A percentile compares a stretch with the other conserved stretches of the same genome.
These are phyloP conservation scores for Saccharomycopsis capsularis DNA, from an alignment of 805 yeast species.

Conservation along the genomic window DNA sequence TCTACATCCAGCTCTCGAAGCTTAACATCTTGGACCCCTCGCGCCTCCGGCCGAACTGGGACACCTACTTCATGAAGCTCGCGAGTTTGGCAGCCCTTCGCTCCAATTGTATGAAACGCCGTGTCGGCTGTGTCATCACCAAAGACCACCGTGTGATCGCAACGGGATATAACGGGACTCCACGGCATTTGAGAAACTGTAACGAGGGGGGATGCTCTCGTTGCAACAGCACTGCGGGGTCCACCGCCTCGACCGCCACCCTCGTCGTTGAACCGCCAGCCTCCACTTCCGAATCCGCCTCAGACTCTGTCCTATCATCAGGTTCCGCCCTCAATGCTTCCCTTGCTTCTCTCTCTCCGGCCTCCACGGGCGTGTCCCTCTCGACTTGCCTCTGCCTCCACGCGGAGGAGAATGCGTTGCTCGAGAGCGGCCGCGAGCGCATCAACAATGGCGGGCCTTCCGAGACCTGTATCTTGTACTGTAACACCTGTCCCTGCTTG, in stretches of 20 bases:
- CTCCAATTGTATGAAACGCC: constrained; percentile 93
- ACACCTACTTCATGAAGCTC: constrained; percentile 85
- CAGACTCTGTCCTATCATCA: background rate
- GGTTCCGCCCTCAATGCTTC: background rate
- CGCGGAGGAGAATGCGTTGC: constrained; percentile 93
- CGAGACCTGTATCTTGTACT: constrained; percentile 57
- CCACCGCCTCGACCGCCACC: constrained; percentile 19
- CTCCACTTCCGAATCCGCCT: background rate
- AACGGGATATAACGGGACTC: constrained; percentile 98
- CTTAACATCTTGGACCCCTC: constrained; percentile 43
- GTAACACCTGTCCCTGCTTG: constrained; percentile 96
- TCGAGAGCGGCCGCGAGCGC: constrained; percentile 91
- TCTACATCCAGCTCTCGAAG: constrained; percentile 34
- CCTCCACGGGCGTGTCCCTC: constrained; percentile 52
- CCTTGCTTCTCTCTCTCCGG: background rate
- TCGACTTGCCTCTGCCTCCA: constrained; percentile 89
- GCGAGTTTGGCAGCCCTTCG: constrained; percentile 91
- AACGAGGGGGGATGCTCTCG: constrained; percentile 93
- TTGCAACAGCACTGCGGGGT: constrained; percentile 63
- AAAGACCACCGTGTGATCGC: constrained; percentile 81
- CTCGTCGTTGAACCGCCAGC: too few species aligned
- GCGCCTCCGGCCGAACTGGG: constrained; percentile 90
- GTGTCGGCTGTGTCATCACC: constrained; percentile 95
- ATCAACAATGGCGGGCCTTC: background rate
- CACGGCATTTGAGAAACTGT: constrained; percentile 79